These are phyloP conservation scores for Dalbergia oliveri DNA, from an alignment of 306 rosid species.

Conservation along the genomic window DNA sequence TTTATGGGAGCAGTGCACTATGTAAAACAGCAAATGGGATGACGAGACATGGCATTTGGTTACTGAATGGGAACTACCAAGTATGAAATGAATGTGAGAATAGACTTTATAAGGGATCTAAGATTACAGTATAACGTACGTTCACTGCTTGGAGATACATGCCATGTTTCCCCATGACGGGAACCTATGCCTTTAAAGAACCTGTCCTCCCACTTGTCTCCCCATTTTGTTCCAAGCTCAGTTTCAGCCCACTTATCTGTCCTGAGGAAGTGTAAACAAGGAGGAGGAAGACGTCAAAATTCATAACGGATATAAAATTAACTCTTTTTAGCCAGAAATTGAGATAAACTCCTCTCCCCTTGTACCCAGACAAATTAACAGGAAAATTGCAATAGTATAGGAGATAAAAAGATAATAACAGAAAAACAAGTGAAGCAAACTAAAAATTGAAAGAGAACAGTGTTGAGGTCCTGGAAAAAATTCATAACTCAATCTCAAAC, in stretches of 20 bases:
- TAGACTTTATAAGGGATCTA: conserved; percentile 10
- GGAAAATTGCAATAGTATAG: conserved; percentile 10
- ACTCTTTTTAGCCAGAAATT: conserved; percentile 10
- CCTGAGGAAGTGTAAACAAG: conserved; percentile 66
- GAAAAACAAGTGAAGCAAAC: conserved; percentile 2
- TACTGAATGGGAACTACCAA: conserved; percentile 28
- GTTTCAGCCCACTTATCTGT: conserved; percentile 99
- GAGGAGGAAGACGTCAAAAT: conserved; percentile 36
- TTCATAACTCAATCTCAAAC: conserved; percentile 32
- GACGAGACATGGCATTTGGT: conserved; percentile 18
- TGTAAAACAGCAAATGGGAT: conserved; percentile 24
- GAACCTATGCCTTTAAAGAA: conserved; percentile 94
- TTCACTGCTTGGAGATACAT: conserved; percentile 83
- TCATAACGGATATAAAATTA: conserved; percentile 38
- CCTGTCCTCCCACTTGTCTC: conserved; percentile 99
- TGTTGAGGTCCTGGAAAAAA: neutral
- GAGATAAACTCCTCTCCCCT: conserved; percentile 7
- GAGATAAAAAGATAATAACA: neutral
- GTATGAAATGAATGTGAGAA: conserved; percentile 23
- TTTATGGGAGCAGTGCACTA: conserved; percentile 15
- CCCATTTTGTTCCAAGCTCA: conserved; percentile 96
- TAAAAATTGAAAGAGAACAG: neutral
- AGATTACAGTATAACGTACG: conserved; percentile 64
- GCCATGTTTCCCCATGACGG: conserved; percentile 99
- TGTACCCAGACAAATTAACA: conserved; percentile 30